Percentiles rank a stretch among this genome's conserved stretches.
Evolutionary conservation across 148 eudicot species (phyloP).

Genomic region (Rheum nobile): DNA sequence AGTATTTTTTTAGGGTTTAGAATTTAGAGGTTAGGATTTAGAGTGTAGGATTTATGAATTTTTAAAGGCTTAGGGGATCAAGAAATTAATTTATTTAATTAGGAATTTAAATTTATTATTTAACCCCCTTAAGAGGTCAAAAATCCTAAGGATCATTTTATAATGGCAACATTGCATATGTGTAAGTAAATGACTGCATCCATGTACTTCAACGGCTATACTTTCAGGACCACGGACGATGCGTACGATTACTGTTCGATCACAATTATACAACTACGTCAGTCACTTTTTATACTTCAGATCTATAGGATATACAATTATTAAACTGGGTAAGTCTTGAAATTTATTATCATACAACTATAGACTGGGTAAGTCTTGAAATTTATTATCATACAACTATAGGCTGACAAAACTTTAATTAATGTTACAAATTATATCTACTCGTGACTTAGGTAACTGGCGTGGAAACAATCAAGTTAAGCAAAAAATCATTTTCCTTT

Average conservation of each 20-base stretch:
- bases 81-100: too few species aligned
- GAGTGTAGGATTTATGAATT: too few species aligned
- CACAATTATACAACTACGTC: background rate
- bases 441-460: background rate
- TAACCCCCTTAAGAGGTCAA: too few species aligned
- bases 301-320: background rate
- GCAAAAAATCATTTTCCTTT: background rate
- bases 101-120: too few species aligned
- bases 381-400: background rate
- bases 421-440: background rate
- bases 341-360: background rate
- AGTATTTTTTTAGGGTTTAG: too few species aligned
- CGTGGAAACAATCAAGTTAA: too few species aligned
- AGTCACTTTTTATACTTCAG: background rate
- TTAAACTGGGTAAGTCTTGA: background rate
- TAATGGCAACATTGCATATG: background rate
- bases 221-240: slow-evolving; percentile 2
- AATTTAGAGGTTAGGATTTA: too few species aligned
- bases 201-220: slow-evolving; percentile 5
- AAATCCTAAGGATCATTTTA: too few species aligned
- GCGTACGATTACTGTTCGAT: background rate
- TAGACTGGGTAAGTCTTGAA: too few species aligned
- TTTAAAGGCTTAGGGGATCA: too few species aligned
- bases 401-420: background rate
- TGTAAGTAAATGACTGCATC: background rate